Conservation (phyloP, 208 protist genomes). For the Novymonas esmeraldas region DNA sequence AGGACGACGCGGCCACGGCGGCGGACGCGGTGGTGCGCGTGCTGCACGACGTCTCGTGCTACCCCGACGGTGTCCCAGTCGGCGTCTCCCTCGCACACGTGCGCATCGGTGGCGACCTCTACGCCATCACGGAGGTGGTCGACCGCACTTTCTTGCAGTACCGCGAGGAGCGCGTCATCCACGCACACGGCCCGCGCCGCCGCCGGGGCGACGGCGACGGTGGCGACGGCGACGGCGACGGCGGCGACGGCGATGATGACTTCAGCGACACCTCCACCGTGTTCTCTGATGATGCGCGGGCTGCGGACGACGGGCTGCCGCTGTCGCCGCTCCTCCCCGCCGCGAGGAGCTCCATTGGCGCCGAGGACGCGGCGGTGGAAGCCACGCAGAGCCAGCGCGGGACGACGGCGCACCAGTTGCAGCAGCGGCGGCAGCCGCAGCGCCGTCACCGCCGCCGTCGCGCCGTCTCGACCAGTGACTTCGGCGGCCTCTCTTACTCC, state of each 20-base stretch:
- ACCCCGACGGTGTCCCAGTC: conserved; percentile 49
- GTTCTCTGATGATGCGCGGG: background rate
- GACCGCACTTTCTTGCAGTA: conserved; percentile 78
- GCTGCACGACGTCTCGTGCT: conserved; percentile 25
- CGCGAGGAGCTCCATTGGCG: conserved; percentile 5
- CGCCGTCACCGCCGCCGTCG: conserved; percentile 16
- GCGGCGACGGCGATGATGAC: no score
- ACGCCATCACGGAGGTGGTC: conserved; percentile 62
- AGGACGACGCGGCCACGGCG: background rate
- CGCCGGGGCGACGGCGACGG: background rate
- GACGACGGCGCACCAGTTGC: conserved; percentile 13
- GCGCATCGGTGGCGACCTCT: conserved; percentile 69
- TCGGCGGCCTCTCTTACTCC: conserved; percentile 53
- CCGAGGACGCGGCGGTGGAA: conserved; percentile 15
- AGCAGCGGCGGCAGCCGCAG: conserved; percentile 17
- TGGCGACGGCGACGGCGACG: conserved; percentile 1
- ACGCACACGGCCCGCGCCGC: background rate
- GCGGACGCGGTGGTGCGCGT: conserved; percentile 19
- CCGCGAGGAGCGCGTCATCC: conserved; percentile 55
- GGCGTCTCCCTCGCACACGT: conserved; percentile 57
- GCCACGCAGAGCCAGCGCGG: conserved; percentile 23
- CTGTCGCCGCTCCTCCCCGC: no score
- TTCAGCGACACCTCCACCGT: conserved; percentile 5
- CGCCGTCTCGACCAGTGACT: conserved; percentile 45
- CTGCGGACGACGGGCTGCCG: no score